Evolutionary conservation across 352 stramenopile genomes (phyloP).

Genomic region (Thalassiosira exigua): DNA sequence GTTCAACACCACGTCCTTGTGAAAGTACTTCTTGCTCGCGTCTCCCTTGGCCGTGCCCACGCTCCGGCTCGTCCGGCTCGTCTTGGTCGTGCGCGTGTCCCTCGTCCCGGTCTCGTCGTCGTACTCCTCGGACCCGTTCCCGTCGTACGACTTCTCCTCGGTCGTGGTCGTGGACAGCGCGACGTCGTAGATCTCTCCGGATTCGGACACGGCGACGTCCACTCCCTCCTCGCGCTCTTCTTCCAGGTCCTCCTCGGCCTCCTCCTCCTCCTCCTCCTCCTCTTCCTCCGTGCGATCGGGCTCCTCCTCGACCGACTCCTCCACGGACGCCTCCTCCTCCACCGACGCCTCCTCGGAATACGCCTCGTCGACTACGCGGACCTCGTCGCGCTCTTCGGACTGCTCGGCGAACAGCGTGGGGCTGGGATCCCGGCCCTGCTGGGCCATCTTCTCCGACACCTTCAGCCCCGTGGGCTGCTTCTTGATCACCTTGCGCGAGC

Average conservation of each 20-base stretch:
- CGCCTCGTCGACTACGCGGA: no score
- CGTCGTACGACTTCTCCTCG: neutral
- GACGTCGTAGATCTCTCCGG: conserved; percentile 1
- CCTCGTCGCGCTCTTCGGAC: no score
- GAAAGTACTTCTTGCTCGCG: conserved; percentile 18
- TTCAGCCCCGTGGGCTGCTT: no score
- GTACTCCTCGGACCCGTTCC: neutral
- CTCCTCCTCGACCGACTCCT: no score
- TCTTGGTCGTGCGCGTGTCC: neutral
- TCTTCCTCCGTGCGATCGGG: no score
- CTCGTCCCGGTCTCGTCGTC: neutral
- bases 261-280: no score
- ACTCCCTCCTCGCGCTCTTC: neutral
- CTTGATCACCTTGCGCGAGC: neutral
- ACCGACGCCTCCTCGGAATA: no score
- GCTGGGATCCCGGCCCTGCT: no score
- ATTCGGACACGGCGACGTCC: neutral
- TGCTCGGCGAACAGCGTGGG: no score
- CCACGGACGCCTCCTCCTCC: no score
- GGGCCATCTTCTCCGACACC: no score
- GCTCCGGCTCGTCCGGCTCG: neutral
- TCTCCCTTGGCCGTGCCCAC: neutral
- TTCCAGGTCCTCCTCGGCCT: neutral
- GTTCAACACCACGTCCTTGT: conserved; percentile 50
- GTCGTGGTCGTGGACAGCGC: neutral